Evolutionary conservation across 2,329 filamentous ascomycete species (phyloP).

Genomic region (Chaetomium globosum): DNA sequence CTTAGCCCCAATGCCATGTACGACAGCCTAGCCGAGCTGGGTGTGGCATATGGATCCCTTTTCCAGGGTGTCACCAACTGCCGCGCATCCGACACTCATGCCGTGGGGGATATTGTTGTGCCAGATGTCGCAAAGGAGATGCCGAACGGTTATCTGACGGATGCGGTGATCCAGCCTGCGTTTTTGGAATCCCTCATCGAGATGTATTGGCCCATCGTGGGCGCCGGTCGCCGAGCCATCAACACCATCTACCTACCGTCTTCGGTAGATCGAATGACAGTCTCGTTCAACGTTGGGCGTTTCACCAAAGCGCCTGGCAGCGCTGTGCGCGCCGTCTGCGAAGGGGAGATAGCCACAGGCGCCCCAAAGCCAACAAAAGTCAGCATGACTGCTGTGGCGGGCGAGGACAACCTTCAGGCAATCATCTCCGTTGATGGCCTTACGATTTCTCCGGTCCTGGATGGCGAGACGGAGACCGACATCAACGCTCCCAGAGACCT

Average conservation of each 20-base stretch:
- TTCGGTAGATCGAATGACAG: constrained; percentile 45
- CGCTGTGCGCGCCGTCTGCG: constrained; percentile 44
- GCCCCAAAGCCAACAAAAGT: constrained; percentile 45
- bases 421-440: constrained; percentile 44
- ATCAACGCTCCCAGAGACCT: constrained; percentile 45
- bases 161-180: constrained; percentile 44
- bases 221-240: constrained; percentile 38
- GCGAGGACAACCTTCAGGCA: constrained; percentile 39
- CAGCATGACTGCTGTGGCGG: constrained; percentile 42
- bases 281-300: constrained; percentile 41
- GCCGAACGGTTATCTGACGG: constrained; percentile 43
- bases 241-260: constrained; percentile 50
- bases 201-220: constrained; percentile 48
- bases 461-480: constrained; percentile 40
- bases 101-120: constrained; percentile 43
- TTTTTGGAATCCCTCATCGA: constrained; percentile 48
- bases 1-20: constrained; percentile 49
- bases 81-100: constrained; percentile 43
- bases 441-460: constrained; percentile 47
- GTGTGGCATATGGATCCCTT: constrained; percentile 53
- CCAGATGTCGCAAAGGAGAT: constrained; percentile 46
- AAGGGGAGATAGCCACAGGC: constrained; percentile 38
- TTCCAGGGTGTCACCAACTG: constrained; percentile 57
- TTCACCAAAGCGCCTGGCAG: constrained; percentile 39
- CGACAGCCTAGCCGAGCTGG: constrained; percentile 48